Percentiles rank a stretch among this genome's conserved stretches.
These are phyloP conservation scores for Aspergillus neotritici DNA, from an alignment of 2,329 filamentous ascomycete species.

Conservation along the genomic window DNA sequence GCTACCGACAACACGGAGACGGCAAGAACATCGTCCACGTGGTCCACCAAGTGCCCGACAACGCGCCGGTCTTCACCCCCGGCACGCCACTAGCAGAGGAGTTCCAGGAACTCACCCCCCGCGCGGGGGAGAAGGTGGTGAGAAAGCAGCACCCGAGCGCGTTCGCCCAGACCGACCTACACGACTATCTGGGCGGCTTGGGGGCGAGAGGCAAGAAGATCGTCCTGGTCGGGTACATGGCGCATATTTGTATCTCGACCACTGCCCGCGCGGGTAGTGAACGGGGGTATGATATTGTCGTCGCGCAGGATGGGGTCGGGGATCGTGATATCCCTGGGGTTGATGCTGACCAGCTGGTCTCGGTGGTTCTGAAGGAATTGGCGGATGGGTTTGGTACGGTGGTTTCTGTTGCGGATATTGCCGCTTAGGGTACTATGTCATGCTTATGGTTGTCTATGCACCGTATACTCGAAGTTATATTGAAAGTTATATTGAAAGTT, in stretches of 20 bases:
- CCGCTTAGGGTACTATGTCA: background rate
- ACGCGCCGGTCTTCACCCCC: slow-evolving; percentile 62
- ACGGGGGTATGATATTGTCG: slow-evolving; percentile 57
- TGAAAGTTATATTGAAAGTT: no score
- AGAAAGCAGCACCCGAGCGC: slow-evolving; percentile 54
- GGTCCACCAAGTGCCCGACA: slow-evolving; percentile 53
- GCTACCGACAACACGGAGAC: slow-evolving; percentile 51
- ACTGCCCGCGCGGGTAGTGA: slow-evolving; percentile 58
- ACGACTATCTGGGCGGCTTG: slow-evolving; percentile 48
- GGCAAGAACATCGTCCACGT: slow-evolving; percentile 55
- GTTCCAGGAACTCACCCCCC: slow-evolving; percentile 55
- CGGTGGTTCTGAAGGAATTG: slow-evolving; percentile 53
- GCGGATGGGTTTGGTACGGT: slow-evolving; percentile 60
- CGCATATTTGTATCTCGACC: slow-evolving; percentile 60
- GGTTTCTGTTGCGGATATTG: slow-evolving; percentile 46
- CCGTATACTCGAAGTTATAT: no score
- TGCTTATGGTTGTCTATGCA: no score
- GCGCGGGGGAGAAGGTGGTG: slow-evolving; percentile 52
- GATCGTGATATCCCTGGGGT: slow-evolving; percentile 62
- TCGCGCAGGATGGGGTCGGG: slow-evolving; percentile 59
- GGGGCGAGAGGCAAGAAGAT: slow-evolving; percentile 51
- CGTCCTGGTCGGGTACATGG: slow-evolving; percentile 43
- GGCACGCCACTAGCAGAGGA: slow-evolving; percentile 55
- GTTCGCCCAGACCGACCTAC: slow-evolving; percentile 57
- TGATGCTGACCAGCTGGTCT: slow-evolving; percentile 44